phyloP scores from a whole-genome alignment of 2,329 filamentous ascomycete species.

The Neofusicoccum umdonicola region DNA sequence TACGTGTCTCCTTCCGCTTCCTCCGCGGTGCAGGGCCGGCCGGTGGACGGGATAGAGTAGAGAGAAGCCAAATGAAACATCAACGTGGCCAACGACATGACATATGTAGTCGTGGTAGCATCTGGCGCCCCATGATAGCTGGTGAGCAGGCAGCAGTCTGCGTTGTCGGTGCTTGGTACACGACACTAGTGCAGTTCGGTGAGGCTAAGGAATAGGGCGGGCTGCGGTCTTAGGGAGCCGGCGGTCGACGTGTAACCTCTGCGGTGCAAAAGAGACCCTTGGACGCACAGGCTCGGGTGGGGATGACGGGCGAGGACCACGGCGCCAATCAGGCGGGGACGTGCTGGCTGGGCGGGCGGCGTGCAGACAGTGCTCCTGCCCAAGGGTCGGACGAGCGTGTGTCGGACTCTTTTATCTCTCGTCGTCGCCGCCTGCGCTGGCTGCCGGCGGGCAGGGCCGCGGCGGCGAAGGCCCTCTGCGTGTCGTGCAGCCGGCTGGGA shows the following conservation, averaged over 20 bases:
- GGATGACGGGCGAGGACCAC: not conserved
- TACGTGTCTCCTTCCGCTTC: conserved; percentile 11
- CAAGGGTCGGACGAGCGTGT: not conserved
- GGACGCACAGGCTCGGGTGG: not conserved
- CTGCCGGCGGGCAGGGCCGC: too few relatives aligned
- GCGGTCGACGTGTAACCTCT: conserved; percentile 1
- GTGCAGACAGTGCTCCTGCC: not conserved
- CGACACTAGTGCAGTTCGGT: not conserved
- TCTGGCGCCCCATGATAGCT: not conserved
- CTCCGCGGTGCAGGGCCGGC: not conserved
- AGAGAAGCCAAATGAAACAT: not conserved
- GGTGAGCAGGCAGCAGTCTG: not conserved
- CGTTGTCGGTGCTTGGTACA: not conserved
- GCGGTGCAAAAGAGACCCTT: too few relatives aligned
- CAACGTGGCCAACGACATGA: conserved; percentile 6
- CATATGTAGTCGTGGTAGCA: not conserved
- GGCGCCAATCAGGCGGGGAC: not conserved
- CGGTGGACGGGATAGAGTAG: not conserved
- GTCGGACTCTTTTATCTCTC: not conserved
- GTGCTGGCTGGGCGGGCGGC: not conserved
- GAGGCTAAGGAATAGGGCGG: not conserved
- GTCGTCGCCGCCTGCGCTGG: not conserved
- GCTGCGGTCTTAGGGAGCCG: not conserved
- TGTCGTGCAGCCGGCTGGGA: not conserved
- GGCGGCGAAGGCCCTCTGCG: too few relatives aligned